Conservation (phyloP, 179 eudicot genomes). For the Amaranthus tricolor region DNA sequence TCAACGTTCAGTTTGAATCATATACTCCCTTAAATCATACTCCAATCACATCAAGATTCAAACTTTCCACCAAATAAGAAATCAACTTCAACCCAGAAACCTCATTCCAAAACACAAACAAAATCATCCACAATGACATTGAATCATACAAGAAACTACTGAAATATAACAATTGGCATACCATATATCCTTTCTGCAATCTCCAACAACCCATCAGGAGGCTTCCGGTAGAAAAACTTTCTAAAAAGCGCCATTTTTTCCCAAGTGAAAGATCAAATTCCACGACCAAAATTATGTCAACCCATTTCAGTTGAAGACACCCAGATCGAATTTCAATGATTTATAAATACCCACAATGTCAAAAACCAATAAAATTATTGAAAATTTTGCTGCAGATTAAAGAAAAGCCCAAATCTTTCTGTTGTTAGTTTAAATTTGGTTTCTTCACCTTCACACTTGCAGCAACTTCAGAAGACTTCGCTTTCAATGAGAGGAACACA, state of each 20-base stretch:
- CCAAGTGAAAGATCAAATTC: conserved; percentile 17
- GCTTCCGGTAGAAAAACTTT: conserved; percentile 71
- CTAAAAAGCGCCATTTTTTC: conserved; percentile 59
- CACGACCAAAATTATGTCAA: conserved; percentile 4
- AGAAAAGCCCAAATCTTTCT: conserved; percentile 20
- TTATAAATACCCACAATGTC: conserved; percentile 7
- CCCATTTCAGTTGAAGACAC: conserved; percentile 37
- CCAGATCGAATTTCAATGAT: conserved; percentile 17
- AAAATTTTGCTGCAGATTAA: conserved; percentile 10
- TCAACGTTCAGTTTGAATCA: background rate
- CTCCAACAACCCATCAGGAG: conserved; percentile 87
- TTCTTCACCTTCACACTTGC: conserved; percentile 51
- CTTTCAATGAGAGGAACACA: conserved; percentile 51
- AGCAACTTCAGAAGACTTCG: conserved; percentile 41
- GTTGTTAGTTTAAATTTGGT: background rate
- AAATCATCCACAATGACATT: background rate
- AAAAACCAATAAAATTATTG: conserved; percentile 3
- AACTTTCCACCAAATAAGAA: too few relatives aligned
- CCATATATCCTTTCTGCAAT: conserved; percentile 87
- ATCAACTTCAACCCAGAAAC: conserved; percentile 2
- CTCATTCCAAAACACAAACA: background rate
- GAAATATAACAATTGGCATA: conserved; percentile 21
- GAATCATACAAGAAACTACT: conserved; percentile 3
- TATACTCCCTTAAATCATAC: background rate
- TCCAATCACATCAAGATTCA: background rate